Evolutionary conservation across 1,284 basidiomycete species (phyloP).

Genomic region (Leccinum solheimii): DNA sequence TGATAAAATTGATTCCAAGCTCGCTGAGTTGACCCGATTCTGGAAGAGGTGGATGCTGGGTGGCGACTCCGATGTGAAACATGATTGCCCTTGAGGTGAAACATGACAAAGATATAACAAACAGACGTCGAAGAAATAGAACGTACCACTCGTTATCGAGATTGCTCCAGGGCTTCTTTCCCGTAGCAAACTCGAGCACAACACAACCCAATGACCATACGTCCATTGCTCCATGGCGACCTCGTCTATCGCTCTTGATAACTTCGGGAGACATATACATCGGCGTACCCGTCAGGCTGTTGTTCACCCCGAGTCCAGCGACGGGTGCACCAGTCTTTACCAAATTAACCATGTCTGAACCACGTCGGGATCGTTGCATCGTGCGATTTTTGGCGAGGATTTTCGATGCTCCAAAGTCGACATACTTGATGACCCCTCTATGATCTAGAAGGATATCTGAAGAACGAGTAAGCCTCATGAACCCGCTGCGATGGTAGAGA

Average conservation of each 20-base stretch:
- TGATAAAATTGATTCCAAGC: constrained; percentile 92
- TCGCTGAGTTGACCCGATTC: constrained; percentile 89
- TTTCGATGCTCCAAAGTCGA: constrained; percentile 99
- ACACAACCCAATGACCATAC: constrained; percentile 98
- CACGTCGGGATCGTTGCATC: constrained; percentile 72
- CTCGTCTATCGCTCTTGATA: constrained; percentile 89
- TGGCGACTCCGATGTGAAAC: constrained; percentile 98
- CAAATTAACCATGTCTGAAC: constrained; percentile 37
- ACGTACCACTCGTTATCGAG: constrained; percentile 97
- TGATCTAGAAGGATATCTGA: constrained; percentile 94
- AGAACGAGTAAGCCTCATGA: constrained; percentile 17
- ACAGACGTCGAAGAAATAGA: background rate
- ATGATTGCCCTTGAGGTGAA: constrained; percentile 77
- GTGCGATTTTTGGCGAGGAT: constrained; percentile 94
- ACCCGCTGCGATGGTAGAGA: constrained; percentile 3
- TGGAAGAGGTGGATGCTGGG: constrained; percentile 94
- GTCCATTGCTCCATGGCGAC: constrained; percentile 95
- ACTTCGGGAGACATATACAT: constrained; percentile 99
- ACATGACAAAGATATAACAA: constrained; percentile 4
- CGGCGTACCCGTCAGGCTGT: constrained; percentile 93
- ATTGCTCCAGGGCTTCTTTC: constrained; percentile 97
- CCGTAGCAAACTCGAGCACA: constrained; percentile 94
- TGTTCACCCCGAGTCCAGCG: constrained; percentile 54
- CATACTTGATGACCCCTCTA: constrained; percentile 93
- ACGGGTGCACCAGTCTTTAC: constrained; percentile 34